A percentile compares a stretch with the other conserved stretches of the same genome.
These are phyloP conservation scores for Ustilago vetiveriae DNA, from an alignment of 1,284 basidiomycete genomes.

Conservation along the genomic window DNA sequence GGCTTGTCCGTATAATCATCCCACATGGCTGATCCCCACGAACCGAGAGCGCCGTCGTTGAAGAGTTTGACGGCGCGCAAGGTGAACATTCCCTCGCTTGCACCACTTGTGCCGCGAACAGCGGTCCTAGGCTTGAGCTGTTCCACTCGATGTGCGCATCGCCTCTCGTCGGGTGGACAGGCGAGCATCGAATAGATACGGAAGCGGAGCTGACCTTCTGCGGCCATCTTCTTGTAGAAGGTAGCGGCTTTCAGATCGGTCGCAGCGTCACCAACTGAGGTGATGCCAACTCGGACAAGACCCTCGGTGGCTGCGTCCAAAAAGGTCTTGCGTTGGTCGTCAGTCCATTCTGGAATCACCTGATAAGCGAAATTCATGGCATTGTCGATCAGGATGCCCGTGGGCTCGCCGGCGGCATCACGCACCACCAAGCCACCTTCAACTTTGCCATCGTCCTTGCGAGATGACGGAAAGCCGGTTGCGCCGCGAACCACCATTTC, in stretches of 20 bases:
- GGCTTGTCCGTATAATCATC: conserved; percentile 79
- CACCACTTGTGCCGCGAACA: background rate
- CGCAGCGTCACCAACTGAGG: conserved; percentile 54
- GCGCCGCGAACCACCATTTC: conserved; percentile 18
- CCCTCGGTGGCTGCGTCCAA: conserved; percentile 76
- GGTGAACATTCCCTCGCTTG: conserved; percentile 16
- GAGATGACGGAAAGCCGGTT: conserved; percentile 64
- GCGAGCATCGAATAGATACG: conserved; percentile 54
- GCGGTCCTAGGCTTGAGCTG: conserved; percentile 3
- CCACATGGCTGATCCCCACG: conserved; percentile 87
- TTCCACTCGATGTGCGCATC: conserved; percentile 28
- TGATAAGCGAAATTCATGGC: conserved; percentile 60
- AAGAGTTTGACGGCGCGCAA: conserved; percentile 77
- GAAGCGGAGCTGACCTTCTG: conserved; percentile 30
- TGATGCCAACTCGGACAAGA: conserved; percentile 76
- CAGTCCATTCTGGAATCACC: conserved; percentile 53
- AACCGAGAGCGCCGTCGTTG: conserved; percentile 85
- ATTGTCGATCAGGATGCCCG: conserved; percentile 72
- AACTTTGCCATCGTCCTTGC: conserved; percentile 68
- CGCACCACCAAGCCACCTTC: conserved; percentile 81
- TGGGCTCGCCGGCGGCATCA: conserved; percentile 75
- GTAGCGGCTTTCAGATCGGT: conserved; percentile 33
- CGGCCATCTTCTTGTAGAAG: conserved; percentile 44
- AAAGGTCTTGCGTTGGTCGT: conserved; percentile 72
- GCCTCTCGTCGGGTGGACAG: conserved; percentile 33